Conservation (phyloP, 805 yeast species). For the Lipomyces yamadae region DNA sequence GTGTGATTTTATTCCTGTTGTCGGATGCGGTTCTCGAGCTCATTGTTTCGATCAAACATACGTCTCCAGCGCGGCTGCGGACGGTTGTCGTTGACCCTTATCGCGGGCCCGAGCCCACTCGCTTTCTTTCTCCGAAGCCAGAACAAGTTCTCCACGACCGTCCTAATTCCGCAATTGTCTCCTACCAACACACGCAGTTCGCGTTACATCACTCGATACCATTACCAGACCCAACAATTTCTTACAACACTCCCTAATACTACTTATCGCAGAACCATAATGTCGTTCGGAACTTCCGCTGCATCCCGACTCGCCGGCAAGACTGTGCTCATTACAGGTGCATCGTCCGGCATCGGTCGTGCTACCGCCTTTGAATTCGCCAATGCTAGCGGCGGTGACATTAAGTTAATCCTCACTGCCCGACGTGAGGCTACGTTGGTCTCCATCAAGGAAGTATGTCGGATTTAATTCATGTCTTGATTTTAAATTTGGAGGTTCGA, state of each 20-base stretch:
- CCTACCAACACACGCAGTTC: slow-evolving; percentile 3
- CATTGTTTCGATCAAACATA: background rate
- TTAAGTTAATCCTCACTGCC: slow-evolving; percentile 76
- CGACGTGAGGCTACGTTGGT: slow-evolving; percentile 70
- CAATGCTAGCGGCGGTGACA: slow-evolving; percentile 69
- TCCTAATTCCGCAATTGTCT: background rate
- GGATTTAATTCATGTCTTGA: background rate
- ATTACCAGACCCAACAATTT: background rate
- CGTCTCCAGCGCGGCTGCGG: background rate
- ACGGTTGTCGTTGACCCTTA: background rate
- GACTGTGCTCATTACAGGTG: slow-evolving; percentile 86
- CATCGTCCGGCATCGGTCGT: slow-evolving; percentile 92
- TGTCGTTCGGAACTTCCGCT: slow-evolving; percentile 70
- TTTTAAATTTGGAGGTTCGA: no score
- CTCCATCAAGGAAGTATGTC: slow-evolving; percentile 48
- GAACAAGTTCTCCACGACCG: background rate
- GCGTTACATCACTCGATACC: background rate
- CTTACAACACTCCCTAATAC: background rate
- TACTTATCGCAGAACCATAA: slow-evolving; percentile 10
- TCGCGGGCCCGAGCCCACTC: background rate
- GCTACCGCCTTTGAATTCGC: slow-evolving; percentile 91
- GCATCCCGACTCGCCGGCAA: slow-evolving; percentile 82
- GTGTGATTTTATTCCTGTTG: background rate
- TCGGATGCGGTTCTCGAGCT: background rate
- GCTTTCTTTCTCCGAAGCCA: background rate